Percentiles rank a stretch among this genome's conserved stretches.
These are phyloP conservation scores for Penicillium sp. DNA, from an alignment of 2,329 filamentous ascomycete genomes.

Conservation along the genomic window DNA sequence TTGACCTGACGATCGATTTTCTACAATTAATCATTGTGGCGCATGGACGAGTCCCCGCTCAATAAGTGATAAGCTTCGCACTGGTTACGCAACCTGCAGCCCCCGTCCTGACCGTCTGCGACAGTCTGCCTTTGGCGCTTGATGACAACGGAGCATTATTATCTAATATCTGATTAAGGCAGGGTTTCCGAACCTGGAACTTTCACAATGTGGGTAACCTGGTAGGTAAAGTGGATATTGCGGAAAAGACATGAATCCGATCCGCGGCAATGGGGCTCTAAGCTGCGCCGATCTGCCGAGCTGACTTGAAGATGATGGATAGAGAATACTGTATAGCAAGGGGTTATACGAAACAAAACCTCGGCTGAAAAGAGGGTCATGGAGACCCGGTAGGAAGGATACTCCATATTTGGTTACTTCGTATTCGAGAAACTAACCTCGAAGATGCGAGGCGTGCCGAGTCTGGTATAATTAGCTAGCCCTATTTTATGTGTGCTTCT, in stretches of 20 bases:
- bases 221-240: background rate
- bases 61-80: background rate
- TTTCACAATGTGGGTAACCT: background rate
- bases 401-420: background rate
- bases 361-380: background rate
- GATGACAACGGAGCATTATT: background rate
- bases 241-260: conserved; percentile 1
- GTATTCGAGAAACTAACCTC: background rate
- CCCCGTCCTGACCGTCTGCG: background rate
- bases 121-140: no score
- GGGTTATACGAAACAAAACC: background rate
- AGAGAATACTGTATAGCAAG: background rate
- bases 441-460: background rate
- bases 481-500: background rate
- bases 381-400: background rate
- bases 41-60: background rate
- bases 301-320: background rate
- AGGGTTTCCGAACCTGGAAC: background rate
- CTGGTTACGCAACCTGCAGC: background rate
- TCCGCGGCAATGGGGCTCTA: background rate
- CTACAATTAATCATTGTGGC: background rate
- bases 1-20: background rate
- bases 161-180: background rate
- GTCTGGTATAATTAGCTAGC: background rate
- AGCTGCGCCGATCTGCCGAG: conserved; percentile 12